These are phyloP conservation scores for Croton setiger DNA, from an alignment of 441 rosid genomes.

Conservation along the genomic window DNA sequence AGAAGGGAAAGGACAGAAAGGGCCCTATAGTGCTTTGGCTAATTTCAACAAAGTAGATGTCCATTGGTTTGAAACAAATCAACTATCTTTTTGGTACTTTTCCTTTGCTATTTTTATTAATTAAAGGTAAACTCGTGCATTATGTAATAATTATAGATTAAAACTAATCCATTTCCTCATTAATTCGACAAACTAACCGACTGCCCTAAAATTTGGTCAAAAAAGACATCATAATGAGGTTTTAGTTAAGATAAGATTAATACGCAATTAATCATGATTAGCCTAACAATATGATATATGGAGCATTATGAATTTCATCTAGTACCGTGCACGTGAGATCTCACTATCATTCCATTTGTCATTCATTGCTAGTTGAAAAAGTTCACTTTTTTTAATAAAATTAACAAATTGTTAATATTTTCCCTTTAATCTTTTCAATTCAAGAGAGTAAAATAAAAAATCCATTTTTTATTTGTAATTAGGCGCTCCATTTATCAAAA, in stretches of 20 bases:
- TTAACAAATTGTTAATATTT: too few relatives aligned
- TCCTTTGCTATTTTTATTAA: constrained; percentile 13
- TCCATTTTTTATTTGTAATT: background rate
- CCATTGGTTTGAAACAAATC: constrained; percentile 6
- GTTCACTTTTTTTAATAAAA: background rate
- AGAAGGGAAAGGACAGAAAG: background rate
- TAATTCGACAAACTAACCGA: constrained; percentile 28
- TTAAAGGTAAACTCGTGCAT: constrained; percentile 13
- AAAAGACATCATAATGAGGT: constrained; percentile 15
- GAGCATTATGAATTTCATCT: constrained; percentile 24
- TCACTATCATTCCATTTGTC: constrained; percentile 27
- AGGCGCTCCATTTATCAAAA: constrained; percentile 17
- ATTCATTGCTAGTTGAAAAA: constrained; percentile 18
- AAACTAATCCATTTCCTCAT: constrained; percentile 4
- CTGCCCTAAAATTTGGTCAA: constrained; percentile 23
- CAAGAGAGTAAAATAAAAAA: too few relatives aligned
- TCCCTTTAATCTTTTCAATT: too few relatives aligned
- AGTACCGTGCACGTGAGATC: constrained; percentile 37
- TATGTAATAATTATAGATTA: constrained; percentile 11
- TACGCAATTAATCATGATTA: constrained; percentile 27
- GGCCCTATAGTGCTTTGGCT: constrained; percentile 1
- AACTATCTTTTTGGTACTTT: constrained; percentile 23
- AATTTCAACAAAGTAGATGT: constrained; percentile 26
- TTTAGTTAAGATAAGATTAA: constrained; percentile 27
- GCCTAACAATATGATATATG: constrained; percentile 37